A percentile compares a stretch with the other conserved stretches of the same genome.
phyloP scores from a whole-genome alignment of 2,329 filamentous ascomycete species.

The Apiospora kogelbergensis region DNA sequence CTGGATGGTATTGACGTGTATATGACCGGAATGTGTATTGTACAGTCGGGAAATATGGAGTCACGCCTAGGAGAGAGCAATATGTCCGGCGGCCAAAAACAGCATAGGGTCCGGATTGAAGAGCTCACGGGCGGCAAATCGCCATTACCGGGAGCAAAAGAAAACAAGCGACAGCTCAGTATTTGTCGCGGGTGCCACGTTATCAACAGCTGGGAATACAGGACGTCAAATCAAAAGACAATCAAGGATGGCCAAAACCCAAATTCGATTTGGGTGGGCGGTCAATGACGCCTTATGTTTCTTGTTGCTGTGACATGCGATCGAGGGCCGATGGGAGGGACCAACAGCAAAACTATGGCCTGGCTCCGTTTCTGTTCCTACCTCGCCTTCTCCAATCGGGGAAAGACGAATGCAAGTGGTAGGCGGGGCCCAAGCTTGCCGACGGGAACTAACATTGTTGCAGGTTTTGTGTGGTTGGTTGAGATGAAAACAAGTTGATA shows the following conservation, averaged over 20 bases:
- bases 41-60: not conserved
- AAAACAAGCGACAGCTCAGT: too few relatives aligned
- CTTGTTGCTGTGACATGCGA: not conserved
- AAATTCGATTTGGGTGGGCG: not conserved
- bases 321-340: not conserved
- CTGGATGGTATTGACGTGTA: conserved; percentile 7
- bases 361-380: not conserved
- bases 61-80: not conserved
- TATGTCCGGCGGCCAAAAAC: not conserved
- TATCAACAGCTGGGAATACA: not conserved
- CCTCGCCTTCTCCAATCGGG: not conserved
- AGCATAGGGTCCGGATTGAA: not conserved
- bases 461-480: not conserved
- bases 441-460: not conserved
- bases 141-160: not conserved
- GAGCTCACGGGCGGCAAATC: not conserved
- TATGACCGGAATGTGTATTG: not conserved
- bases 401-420: not conserved
- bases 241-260: not conserved
- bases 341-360: not conserved
- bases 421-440: not conserved
- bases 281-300: not conserved
- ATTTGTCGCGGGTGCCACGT: too few relatives aligned
- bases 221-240: not conserved
- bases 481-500: not conserved